phyloP scores from a whole-genome alignment of 345 rosid genomes.

The Erucastrum elatum region DNA sequence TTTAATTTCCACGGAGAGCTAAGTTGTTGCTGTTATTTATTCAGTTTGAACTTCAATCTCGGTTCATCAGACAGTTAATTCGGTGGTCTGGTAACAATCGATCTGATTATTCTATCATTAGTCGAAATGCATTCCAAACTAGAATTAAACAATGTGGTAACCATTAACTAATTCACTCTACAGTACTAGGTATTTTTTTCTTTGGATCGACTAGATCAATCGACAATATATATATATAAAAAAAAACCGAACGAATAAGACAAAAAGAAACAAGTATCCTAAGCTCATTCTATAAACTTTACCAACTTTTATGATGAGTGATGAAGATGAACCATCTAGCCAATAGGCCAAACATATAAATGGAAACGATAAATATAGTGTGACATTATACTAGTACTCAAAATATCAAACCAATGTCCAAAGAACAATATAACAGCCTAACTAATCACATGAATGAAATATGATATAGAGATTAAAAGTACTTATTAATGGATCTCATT shows the following conservation, averaged over 20 bases:
- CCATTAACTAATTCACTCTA: no score
- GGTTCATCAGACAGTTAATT: no score
- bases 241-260: background rate
- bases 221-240: no score
- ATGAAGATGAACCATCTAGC: conserved; percentile 19
- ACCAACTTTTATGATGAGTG: conserved; percentile 21
- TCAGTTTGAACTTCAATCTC: no score
- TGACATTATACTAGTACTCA: conserved; percentile 24
- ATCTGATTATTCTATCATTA: no score
- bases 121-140: no score
- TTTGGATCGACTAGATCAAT: no score
- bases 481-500: background rate
- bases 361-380: background rate
- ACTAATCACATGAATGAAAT: conserved; percentile 36
- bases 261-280: conserved; percentile 28
- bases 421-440: conserved; percentile 28
- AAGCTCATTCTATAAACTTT: conserved; percentile 24
- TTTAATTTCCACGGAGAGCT: no score
- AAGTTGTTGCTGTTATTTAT: no score
- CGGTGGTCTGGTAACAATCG: no score
- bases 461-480: background rate
- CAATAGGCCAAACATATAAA: conserved; percentile 13
- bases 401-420: conserved; percentile 31
- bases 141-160: no score
- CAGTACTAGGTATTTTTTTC: no score